Base-by-base conservation (phyloP, 106 monocot genomes). In the Ottelia alismoides region DNA sequence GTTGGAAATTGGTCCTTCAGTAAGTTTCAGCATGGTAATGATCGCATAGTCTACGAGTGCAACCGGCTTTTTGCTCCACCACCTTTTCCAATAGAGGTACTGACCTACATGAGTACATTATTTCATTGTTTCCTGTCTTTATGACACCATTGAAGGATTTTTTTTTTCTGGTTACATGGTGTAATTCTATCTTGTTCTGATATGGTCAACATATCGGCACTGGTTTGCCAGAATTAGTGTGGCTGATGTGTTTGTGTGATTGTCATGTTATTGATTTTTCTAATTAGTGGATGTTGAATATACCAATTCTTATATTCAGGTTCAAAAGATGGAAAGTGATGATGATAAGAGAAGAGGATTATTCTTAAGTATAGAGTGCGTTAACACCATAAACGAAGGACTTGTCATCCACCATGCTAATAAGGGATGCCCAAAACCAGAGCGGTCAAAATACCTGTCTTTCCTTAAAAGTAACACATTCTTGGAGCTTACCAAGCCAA, bases 1-100 rank as follows among this genome's bases (percentile, higher is more conserved):
- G 90, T 98, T 69, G 98, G 98, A 19, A 86, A 90, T 49, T 98
- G 85, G 90, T 85, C 85, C 32, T 98, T 98, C 30, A 84, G 78
- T 44, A 98, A 98, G 64, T 65, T 83, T 54, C 67, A 77, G 11
- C 85, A 90, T 64, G 90, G 86, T 73, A 81, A 98, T 21, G 90
- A 98, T 80, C 74, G 63, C 20, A 80, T 98, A 65, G 89, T 83
- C 30, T 90, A 98, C 66, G 85, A 90, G 4, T 98, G 98, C 70
- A 98, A 98, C 65, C 82, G 68, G 18, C 76, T 98, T 57, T 98
- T 98, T 57, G 79, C 82, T 32, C 53, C 73, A 11, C 98, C 90
- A n/a, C 98, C 98, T 51, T 86, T 72, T 69, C 98, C 90, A 53
- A 82, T 65, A 80, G 90, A 90, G 98, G 98, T 98, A 69, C 16